Percentiles rank a stretch among this genome's conserved stretches.
These are phyloP conservation scores for Aspergillus sp. DNA, from an alignment of 2,329 filamentous ascomycete genomes.

Conservation along the genomic window DNA sequence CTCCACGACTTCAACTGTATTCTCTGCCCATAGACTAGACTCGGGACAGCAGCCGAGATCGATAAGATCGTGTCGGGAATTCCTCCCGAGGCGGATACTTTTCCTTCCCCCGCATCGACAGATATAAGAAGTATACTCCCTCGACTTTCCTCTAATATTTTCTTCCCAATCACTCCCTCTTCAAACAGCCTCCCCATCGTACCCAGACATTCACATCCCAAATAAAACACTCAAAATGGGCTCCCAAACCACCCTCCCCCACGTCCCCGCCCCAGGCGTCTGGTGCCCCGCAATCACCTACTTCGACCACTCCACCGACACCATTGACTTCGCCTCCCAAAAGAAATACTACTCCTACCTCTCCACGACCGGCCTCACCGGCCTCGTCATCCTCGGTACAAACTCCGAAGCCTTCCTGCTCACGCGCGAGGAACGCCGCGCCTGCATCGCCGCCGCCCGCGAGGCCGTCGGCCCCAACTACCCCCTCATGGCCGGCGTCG, in stretches of 20 bases:
- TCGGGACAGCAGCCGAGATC: neutral
- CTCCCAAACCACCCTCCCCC: constrained; percentile 16
- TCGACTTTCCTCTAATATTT: neutral
- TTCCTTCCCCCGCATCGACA: constrained; percentile 9
- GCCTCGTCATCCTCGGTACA: constrained; percentile 56
- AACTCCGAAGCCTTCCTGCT: constrained; percentile 59
- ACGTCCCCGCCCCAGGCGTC: constrained; percentile 37
- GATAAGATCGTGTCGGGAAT: constrained; percentile 8
- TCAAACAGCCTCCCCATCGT: no score
- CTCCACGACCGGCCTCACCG: constrained; percentile 50
- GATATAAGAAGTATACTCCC: neutral
- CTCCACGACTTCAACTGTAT: neutral
- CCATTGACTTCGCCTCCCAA: constrained; percentile 50
- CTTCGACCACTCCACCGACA: constrained; percentile 52
- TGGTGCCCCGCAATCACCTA: constrained; percentile 57
- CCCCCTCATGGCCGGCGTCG: constrained; percentile 64
- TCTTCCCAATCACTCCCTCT: neutral
- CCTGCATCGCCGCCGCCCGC: constrained; percentile 58
- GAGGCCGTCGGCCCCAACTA: constrained; percentile 52
- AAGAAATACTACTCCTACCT: constrained; percentile 54
- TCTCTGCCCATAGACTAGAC: neutral
- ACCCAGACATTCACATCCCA: no score
- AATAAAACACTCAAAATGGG: constrained; percentile 16
- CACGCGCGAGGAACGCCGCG: constrained; percentile 59
- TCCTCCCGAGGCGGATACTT: constrained; percentile 14